These are phyloP conservation scores for Botrytis medusae DNA, from an alignment of 2,329 filamentous ascomycete genomes.

Conservation along the genomic window DNA sequence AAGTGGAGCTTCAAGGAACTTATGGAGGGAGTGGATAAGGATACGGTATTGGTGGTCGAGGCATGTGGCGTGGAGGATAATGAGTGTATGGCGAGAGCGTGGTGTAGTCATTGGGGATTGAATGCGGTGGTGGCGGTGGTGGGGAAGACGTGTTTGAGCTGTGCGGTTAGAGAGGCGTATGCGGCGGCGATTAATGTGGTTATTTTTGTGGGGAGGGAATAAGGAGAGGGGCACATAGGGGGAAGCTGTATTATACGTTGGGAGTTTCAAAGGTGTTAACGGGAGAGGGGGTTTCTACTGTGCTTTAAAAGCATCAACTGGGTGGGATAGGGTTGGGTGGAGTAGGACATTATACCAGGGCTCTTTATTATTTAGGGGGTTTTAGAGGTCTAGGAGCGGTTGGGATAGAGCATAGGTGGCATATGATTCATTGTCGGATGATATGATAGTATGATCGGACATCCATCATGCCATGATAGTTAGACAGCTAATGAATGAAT, in stretches of 20 bases:
- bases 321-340: not conserved
- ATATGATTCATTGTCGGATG: not conserved
- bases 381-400: not conserved
- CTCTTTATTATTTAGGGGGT: not conserved
- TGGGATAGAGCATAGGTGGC: not conserved
- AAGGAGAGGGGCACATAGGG: not conserved
- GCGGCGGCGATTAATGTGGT: slow-evolving; percentile 71
- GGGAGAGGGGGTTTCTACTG: not conserved
- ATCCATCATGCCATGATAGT: not conserved
- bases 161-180: slow-evolving; percentile 73
- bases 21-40: slow-evolving; percentile 49
- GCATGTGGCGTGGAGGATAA: slow-evolving; percentile 73
- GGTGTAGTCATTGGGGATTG: slow-evolving; percentile 75
- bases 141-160: slow-evolving; percentile 64
- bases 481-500: not conserved
- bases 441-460: not conserved
- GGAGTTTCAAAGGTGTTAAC: not conserved
- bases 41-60: slow-evolving; percentile 69
- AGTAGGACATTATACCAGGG: slow-evolving; percentile 1
- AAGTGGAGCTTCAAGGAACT: not conserved
- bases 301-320: not conserved
- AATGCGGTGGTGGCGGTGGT: slow-evolving; percentile 70
- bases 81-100: slow-evolving; percentile 72
- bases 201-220: slow-evolving; percentile 56
- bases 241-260: not conserved